Conservation (phyloP, 768 basidiomycete species). For the Leccinellum rugosiceps region DNA sequence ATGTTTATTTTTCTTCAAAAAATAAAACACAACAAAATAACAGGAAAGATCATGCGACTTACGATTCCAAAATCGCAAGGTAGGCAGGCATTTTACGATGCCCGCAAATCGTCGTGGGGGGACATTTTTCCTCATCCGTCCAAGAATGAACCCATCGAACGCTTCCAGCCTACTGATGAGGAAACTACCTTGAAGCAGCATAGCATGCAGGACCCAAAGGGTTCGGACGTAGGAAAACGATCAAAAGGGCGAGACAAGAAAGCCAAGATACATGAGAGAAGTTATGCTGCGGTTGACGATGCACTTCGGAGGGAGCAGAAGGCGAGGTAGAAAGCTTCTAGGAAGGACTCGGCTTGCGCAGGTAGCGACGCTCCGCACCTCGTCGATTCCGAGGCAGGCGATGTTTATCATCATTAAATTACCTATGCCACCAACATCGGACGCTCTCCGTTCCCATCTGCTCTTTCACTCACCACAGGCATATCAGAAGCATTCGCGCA, state of each 20-base stretch:
- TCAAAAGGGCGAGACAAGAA: conserved; percentile 26
- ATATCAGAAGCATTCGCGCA: neutral
- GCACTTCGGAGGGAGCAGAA: conserved; percentile 39
- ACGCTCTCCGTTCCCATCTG: neutral
- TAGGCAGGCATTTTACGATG: conserved; percentile 94
- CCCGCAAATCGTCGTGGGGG: conserved; percentile 91
- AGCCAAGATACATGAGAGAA: conserved; percentile 21
- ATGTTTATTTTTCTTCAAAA: neutral
- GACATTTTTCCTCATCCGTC: conserved; percentile 91
- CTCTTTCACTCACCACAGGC: neutral
- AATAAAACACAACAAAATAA: neutral
- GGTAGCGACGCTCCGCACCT: conserved; percentile 3
- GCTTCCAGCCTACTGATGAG: conserved; percentile 39
- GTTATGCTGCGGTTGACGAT: conserved; percentile 30
- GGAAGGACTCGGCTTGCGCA: conserved; percentile 10
- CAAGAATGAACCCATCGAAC: conserved; percentile 72
- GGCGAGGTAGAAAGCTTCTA: conserved; percentile 29
- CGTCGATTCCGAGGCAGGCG: conserved; percentile 8
- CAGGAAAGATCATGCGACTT: conserved; percentile 88
- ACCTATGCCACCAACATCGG: neutral
- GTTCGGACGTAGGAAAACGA: conserved; percentile 60
- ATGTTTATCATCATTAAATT: conserved; percentile 6
- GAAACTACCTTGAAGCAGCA: conserved; percentile 28
- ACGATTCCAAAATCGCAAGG: conserved; percentile 93
- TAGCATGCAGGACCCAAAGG: conserved; percentile 29